phyloP scores from a whole-genome alignment of 192 early-diverging fungal species.

The Chytriomyces hyalinus region DNA sequence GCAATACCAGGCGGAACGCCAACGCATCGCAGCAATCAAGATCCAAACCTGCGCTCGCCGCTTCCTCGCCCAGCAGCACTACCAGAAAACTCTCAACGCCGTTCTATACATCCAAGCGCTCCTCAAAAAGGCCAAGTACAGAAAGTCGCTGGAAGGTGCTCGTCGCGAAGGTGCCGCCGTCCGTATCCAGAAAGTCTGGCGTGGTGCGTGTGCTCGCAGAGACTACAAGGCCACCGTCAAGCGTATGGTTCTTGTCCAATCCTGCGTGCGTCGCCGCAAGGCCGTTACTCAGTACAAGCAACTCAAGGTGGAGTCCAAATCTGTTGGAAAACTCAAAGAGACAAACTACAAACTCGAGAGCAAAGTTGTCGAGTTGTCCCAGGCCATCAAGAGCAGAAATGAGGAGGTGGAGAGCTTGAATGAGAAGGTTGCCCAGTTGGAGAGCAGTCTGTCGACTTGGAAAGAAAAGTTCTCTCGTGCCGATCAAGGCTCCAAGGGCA shows the following conservation, averaged over 20 bases:
- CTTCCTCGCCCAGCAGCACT: slow-evolving; percentile 53
- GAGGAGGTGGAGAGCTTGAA: slow-evolving; percentile 71
- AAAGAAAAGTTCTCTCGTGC: slow-evolving; percentile 74
- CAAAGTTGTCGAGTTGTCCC: slow-evolving; percentile 95
- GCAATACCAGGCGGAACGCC: slow-evolving; percentile 59
- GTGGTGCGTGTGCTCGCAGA: slow-evolving; percentile 68
- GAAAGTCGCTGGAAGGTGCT: slow-evolving; percentile 54
- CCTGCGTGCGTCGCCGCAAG: slow-evolving; percentile 72
- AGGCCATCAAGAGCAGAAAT: slow-evolving; percentile 67
- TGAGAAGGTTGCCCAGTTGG: slow-evolving; percentile 65
- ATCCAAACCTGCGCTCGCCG: slow-evolving; percentile 81
- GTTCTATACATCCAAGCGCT: slow-evolving; percentile 52
- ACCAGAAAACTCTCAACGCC: slow-evolving; percentile 39
- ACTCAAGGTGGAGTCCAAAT: slow-evolving; percentile 83
- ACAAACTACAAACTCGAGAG: slow-evolving; percentile 91
- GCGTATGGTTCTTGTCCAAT: slow-evolving; percentile 78
- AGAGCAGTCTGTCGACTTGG: slow-evolving; percentile 69
- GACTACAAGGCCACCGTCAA: slow-evolving; percentile 58
- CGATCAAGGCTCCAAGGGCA: slow-evolving; percentile 60
- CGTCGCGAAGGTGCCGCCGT: slow-evolving; percentile 75
- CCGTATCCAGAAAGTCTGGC: slow-evolving; percentile 75
- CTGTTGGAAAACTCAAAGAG: slow-evolving; percentile 92
- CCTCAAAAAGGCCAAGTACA: slow-evolving; percentile 54
- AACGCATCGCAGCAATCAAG: slow-evolving; percentile 70
- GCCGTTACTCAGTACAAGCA: slow-evolving; percentile 73